Base-by-base conservation (phyloP, 495 filamentous ascomycete species). In the Penicillium bovifimosum region DNA sequence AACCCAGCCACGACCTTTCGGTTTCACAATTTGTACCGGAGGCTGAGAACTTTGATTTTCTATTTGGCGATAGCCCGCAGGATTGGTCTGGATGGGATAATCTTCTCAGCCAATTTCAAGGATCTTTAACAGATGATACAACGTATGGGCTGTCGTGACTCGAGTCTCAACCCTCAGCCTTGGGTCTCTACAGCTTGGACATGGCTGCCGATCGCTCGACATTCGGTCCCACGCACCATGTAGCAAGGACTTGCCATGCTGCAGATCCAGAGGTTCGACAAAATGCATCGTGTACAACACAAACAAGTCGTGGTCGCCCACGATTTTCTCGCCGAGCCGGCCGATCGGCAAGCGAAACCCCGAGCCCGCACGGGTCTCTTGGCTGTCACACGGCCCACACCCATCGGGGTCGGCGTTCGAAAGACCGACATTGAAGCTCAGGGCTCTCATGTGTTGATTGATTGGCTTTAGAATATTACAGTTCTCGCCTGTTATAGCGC, bases 21-120 rank as follows among this genome's bases (percentile, higher is more conserved):
- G 29, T 6, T 18, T 40, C 26, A 41, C 20, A 38, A 8, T 34
- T 52, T 33, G 53, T 45, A 16, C 8, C 16, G 2, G 50, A 50
- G 9, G 16, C 41, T 6, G 52, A 46, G 13, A 38, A 54, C 24
- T 32, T 61, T 9, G 54, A 63, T 6, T 58, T 61, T 27, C 9
- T 58, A 1, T 36, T 60, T 16, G 42, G 40, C 9, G 56, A 63
- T 16, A 66, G 64, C 28, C 61, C 65, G 2, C 53, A 67, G 55
- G 57, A 70, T 44, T 73, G 70, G 70, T 52, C 50, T 39, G 58
- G 71, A 36, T 70, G 70, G 68, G 66, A 70, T 36, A 54, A 62
- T 18, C 55, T 73, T 5, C 47, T 71, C 26, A 64, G 60, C 33
- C 56, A 68, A 13, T 71, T 69, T 20, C 61, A 64, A 17, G 54